Conservation (phyloP, 352 stramenopile genomes). For the Phytophthora tentaculata region DNA sequence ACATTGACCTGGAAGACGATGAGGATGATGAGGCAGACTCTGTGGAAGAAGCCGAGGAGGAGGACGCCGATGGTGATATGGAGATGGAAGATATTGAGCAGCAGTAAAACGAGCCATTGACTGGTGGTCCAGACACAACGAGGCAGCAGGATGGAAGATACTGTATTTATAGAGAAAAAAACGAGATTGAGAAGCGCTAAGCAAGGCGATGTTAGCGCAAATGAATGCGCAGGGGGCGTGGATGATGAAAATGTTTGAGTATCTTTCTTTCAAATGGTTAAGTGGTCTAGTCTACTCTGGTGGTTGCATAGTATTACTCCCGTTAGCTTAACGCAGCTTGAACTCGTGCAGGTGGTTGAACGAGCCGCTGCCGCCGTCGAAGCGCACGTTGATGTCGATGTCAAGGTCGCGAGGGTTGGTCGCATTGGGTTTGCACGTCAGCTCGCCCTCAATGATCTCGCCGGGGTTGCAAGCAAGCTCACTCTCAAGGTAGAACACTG, state of each 20-base stretch:
- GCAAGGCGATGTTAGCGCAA: neutral
- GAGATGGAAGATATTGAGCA: slow-evolving; percentile 67
- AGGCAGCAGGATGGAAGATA: slow-evolving; percentile 31
- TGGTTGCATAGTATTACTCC: slow-evolving; percentile 18
- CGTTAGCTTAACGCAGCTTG: slow-evolving; percentile 73
- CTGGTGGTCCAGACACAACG: slow-evolving; percentile 12
- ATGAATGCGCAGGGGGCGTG: slow-evolving; percentile 6
- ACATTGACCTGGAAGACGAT: slow-evolving; percentile 76
- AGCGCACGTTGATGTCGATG: slow-evolving; percentile 88
- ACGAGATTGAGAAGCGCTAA: slow-evolving; percentile 21
- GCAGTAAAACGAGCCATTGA: slow-evolving; percentile 24
- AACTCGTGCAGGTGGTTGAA: slow-evolving; percentile 77
- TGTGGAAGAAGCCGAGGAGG: slow-evolving; percentile 73
- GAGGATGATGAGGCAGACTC: slow-evolving; percentile 67
- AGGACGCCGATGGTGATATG: slow-evolving; percentile 80
- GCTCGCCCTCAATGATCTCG: slow-evolving; percentile 90
- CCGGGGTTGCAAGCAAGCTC: slow-evolving; percentile 85
- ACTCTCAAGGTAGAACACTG: slow-evolving; percentile 95
- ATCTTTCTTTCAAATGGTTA: slow-evolving; percentile 44
- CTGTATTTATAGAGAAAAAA: slow-evolving; percentile 79
- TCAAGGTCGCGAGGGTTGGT: slow-evolving; percentile 95
- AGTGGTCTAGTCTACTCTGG: slow-evolving; percentile 38
- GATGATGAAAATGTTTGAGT: slow-evolving; percentile 37
- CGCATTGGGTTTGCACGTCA: slow-evolving; percentile 90
- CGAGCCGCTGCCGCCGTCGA: slow-evolving; percentile 72